Base-by-base conservation (phyloP, 2,329 filamentous ascomycete species). In the Xylariaceae sp. region DNA sequence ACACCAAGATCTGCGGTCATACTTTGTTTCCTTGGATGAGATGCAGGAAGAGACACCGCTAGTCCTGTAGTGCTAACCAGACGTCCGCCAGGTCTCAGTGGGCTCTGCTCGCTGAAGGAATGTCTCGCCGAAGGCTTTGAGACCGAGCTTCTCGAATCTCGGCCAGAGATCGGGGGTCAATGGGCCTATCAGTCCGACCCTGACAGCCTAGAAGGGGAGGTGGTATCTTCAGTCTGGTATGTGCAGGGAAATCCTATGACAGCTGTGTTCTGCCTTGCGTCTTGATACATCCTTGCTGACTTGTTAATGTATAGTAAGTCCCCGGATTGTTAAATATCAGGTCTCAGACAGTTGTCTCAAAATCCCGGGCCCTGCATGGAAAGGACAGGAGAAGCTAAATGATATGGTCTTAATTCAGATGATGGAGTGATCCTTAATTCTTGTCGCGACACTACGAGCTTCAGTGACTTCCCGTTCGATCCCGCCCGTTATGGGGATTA, bases 391-490 rank as follows among this genome's bases (percentile, higher is more conserved):
- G 22, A 28, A 28, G 22, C 22, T 28, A 28, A 28, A 28, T 28
- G 4, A 5, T 28, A 28, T 7, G 22, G 22, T 28, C 7, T 28
- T 4, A 28, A 4, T 28, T 28, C 22, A 28, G 22, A 28, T 28
- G 60, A 68, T 31, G 66, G 70, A 38, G 63, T 68, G 6, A 59
- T 71, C 18, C 56, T 70, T 22, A 74, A 71, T 58, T 71, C 68
- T 5, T 71, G 64, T 51, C 67, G 71, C 44, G 67, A 71, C 45
- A 69, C 69, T 1, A 64, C 70, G n/a, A 61, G 61, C 45, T 71
- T 71, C 56, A 70, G 64, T 38, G 70, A 73, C 53, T 74, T 73
- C 51, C 71, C 70, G 3, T 60, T 73, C 17, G 71, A 74, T 49
- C 69, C 69, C 10, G 64, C 65, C 10, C 60, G 66, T 36, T 71